Evolutionary conservation across 441 rosid species (phyloP), one percentile per base, ranked within the genome.

Genomic region (Daphne laureola): DNA sequence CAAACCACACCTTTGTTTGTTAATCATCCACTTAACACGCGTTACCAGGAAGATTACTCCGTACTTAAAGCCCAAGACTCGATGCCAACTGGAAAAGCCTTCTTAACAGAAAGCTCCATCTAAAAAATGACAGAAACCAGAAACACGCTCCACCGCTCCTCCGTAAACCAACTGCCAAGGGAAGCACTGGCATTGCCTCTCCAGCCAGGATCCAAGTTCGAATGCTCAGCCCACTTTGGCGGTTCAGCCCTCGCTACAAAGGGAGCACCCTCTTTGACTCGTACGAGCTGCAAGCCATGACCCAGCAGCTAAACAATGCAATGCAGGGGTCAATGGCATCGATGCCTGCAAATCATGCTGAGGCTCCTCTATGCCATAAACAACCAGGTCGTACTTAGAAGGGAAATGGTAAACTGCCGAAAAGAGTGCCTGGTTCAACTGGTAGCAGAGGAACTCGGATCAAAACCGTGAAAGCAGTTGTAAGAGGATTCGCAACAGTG

Each of bases 241-340:
- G 44, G 53, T 23, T 38, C 16, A 68, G 72, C 64, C 74, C 79
- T 12, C 6, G 17, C 46, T 49, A 50, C 61, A 61, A 61, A 0
- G 61, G 71, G 55, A 73, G 90, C 76, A 63, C 62, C 43, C 73
- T 82, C 46, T 78, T 67, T 8, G 78, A 80, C 72, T 74, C 78
- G 0, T 73, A 48, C 1, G 86, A 80, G 69, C 70, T 76, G 51
- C 55, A 49, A 27, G 77, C 77, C 0, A 42, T 83, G 46, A 64
- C 67, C 11, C 54, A n/a, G 46, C 82, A 80, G 46, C 73, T 83
- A 49, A 76, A 76, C 70, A 70, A 58, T 59, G 81, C 70, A 18
- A 74, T 74, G 65, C 74, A 47, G 13, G 65, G 43, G 48, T 48
- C 73, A 0, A 46, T 47, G 2, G 14, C 52, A 15, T 72, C 77